Conservation (phyloP, 208 protist genomes). For the Lotmaria passim region DNA sequence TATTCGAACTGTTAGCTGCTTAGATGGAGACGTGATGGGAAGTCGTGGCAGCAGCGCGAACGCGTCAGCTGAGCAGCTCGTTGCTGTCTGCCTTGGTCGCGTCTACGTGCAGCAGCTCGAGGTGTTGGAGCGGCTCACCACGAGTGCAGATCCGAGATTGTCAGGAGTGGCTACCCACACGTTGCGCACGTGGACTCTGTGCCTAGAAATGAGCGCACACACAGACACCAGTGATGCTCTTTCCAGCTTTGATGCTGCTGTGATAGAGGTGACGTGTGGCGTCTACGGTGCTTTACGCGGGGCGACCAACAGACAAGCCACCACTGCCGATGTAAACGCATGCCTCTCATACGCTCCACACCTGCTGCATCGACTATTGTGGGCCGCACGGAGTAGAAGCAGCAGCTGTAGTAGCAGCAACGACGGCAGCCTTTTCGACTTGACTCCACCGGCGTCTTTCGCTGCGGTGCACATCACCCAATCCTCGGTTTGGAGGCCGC, state of each 20-base stretch:
- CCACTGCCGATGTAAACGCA: background rate
- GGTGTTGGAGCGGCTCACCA: conserved; percentile 18
- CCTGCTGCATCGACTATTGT: conserved; percentile 1
- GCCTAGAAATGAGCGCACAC: background rate
- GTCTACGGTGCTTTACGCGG: background rate
- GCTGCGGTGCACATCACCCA: background rate
- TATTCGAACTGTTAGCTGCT: too few species aligned
- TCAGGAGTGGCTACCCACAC: conserved; percentile 15
- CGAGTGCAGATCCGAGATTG: conserved; percentile 5
- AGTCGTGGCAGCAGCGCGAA: background rate
- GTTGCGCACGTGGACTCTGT: conserved; percentile 26
- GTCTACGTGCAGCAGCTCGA: conserved; percentile 31
- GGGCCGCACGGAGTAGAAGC: conserved; percentile 13
- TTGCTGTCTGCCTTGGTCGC: conserved; percentile 4
- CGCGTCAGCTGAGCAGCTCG: conserved; percentile 23
- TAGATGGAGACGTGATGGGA: too few species aligned
- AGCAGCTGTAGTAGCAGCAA: background rate
- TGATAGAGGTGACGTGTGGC: conserved; percentile 2
- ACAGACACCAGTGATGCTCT: background rate
- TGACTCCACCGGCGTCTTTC: background rate
- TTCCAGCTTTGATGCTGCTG: conserved; percentile 7
- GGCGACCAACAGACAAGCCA: background rate
- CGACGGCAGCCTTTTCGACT: background rate
- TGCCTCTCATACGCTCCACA: background rate
- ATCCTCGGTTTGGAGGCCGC: conserved; percentile 37